phyloP scores from a whole-genome alignment of 192 early-diverging fungal species.

The Coemansia sp. region DNA sequence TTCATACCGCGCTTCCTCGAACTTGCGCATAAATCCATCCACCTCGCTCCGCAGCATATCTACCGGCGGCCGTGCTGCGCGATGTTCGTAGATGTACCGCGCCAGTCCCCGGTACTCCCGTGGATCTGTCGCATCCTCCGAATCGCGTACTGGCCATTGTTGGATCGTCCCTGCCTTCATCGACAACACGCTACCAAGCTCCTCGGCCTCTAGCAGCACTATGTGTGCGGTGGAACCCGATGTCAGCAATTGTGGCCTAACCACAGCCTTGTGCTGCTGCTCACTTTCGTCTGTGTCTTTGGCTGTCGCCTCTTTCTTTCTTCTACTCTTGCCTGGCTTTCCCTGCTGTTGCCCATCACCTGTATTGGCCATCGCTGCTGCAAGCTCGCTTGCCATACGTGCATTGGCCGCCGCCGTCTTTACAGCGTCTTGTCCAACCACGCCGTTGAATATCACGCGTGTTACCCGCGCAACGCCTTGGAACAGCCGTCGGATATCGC shows the following conservation, averaged over 20 bases:
- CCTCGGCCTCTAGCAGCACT: constrained; percentile 67
- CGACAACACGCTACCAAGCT: constrained; percentile 59
- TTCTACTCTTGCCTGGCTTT: constrained; percentile 24
- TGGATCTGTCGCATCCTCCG: constrained; percentile 36
- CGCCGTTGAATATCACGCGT: constrained; percentile 58
- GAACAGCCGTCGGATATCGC: constrained; percentile 63
- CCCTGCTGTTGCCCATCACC: constrained; percentile 22
- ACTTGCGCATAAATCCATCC: constrained; percentile 73
- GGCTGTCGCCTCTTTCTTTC: constrained; percentile 16
- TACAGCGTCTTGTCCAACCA: constrained; percentile 37
- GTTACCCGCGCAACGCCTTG: constrained; percentile 56
- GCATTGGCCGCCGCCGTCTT: constrained; percentile 18
- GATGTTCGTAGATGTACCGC: constrained; percentile 42
- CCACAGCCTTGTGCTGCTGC: constrained; percentile 17
- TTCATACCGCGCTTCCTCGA: constrained; percentile 73
- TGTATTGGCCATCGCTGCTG: constrained; percentile 32
- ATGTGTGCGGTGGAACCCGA: constrained; percentile 66
- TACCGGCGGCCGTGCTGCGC: constrained; percentile 39
- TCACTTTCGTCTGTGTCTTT: constrained; percentile 23
- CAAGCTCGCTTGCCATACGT: constrained; percentile 42
- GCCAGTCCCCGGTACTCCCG: constrained; percentile 36
- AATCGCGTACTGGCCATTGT: constrained; percentile 47
- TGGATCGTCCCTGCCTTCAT: constrained; percentile 57
- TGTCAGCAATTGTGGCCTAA: constrained; percentile 45
- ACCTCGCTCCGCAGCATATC: constrained; percentile 62